phyloP scores from a whole-genome alignment of 148 eudicot genomes.

The Nepenthes gracilis region DNA sequence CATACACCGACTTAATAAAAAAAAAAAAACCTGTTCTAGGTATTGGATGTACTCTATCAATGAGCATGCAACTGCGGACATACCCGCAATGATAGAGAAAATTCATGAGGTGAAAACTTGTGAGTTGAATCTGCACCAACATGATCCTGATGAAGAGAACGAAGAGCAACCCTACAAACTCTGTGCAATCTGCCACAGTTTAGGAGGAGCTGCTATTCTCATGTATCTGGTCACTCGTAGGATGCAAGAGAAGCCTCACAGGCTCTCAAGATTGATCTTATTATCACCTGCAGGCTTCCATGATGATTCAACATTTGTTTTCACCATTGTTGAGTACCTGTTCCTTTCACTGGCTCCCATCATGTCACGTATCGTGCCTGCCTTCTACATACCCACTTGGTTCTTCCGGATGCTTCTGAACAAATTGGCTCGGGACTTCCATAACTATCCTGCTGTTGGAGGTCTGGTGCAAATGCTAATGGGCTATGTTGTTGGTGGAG shows the following conservation, averaged over 20 bases:
- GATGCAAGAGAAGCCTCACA: slow-evolving; percentile 56
- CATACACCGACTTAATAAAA: background rate
- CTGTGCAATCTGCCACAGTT: slow-evolving; percentile 79
- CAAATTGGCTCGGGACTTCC: slow-evolving; percentile 87
- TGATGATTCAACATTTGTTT: slow-evolving; percentile 50
- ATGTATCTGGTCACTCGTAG: slow-evolving; percentile 68
- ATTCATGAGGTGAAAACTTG: slow-evolving; percentile 70
- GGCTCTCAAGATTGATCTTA: slow-evolving; percentile 68
- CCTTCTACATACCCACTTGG: slow-evolving; percentile 81
- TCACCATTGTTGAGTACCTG: slow-evolving; percentile 44
- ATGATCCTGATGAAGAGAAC: slow-evolving; percentile 27
- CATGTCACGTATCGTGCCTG: slow-evolving; percentile 63
- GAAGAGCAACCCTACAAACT: slow-evolving; percentile 66
- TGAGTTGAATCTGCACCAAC: slow-evolving; percentile 42
- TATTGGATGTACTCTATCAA: slow-evolving; percentile 94
- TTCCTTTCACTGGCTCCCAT: slow-evolving; percentile 57
- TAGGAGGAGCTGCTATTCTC: slow-evolving; percentile 85
- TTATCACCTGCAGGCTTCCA: slow-evolving; percentile 97
- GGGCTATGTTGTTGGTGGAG: slow-evolving; percentile 90
- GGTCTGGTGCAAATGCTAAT: slow-evolving; percentile 89
- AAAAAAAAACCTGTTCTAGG: slow-evolving; percentile 23
- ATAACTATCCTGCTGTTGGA: slow-evolving; percentile 91
- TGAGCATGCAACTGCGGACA: slow-evolving; percentile 87
- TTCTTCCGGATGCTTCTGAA: slow-evolving; percentile 91
- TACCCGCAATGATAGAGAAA: slow-evolving; percentile 85